These are phyloP conservation scores for Ustilago esculenta DNA, from an alignment of 1,284 basidiomycete genomes.

Conservation along the genomic window DNA sequence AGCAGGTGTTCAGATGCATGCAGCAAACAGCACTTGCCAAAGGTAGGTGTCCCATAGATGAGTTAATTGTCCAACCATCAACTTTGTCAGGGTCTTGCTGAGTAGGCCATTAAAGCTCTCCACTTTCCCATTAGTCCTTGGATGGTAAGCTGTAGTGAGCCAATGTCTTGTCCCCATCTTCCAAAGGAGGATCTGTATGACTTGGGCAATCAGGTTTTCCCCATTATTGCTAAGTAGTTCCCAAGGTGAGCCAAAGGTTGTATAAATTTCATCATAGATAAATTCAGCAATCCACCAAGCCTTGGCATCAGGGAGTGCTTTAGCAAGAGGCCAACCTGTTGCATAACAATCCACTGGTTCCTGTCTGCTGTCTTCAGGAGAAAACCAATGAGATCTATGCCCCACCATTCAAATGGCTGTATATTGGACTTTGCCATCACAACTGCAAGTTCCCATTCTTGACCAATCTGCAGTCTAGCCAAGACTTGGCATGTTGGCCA, in stretches of 20 bases:
- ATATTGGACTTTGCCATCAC: slow-evolving; percentile 1
- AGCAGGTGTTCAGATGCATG: slow-evolving; percentile 2
- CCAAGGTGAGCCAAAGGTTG: slow-evolving; percentile 3
- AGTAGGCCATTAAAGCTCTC: slow-evolving; percentile 20
- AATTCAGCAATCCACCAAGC: slow-evolving; percentile 7
- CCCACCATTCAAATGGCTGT: slow-evolving; percentile 11
- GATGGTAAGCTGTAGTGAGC: slow-evolving; percentile 17
- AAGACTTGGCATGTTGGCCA: slow-evolving; percentile 5
- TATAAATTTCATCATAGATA: slow-evolving; percentile 1
- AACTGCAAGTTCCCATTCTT: slow-evolving; percentile 5
- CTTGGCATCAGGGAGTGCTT: slow-evolving; percentile 1
- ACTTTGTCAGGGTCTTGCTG: neutral
- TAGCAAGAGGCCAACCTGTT: slow-evolving; percentile 9
- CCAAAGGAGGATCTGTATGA: neutral
- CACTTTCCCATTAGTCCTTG: slow-evolving; percentile 18
- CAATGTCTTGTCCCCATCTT: slow-evolving; percentile 1
- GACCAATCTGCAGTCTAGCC: neutral
- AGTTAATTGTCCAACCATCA: neutral
- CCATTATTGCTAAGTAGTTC: slow-evolving; percentile 8
- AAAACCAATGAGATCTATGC: slow-evolving; percentile 4
- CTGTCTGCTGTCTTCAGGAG: neutral
- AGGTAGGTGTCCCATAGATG: slow-evolving; percentile 9
- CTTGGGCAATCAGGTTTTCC: slow-evolving; percentile 3
- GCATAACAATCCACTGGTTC: slow-evolving; percentile 11
- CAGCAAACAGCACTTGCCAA: slow-evolving; percentile 1